Conservation (phyloP, 2,329 filamentous ascomycete species). For the Aspergillus latus region DNA sequence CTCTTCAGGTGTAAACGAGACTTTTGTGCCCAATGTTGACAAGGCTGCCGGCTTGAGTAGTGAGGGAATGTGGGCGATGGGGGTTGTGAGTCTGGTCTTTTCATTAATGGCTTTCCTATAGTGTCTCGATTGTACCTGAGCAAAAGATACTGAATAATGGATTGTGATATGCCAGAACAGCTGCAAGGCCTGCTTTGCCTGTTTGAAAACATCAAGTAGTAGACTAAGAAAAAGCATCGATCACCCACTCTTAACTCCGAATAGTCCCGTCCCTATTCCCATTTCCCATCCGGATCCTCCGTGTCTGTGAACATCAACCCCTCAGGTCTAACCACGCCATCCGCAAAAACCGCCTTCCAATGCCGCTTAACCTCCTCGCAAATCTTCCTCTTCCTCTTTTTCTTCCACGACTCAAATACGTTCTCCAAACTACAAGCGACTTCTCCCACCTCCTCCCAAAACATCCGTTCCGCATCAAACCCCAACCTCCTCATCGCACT, state of each 20-base stretch:
- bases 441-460: slow-evolving; percentile 30
- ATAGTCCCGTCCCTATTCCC: too few species aligned
- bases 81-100: not conserved
- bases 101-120: not conserved
- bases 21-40: not conserved
- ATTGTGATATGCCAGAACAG: not conserved
- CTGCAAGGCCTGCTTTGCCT: not conserved
- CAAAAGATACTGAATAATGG: too few species aligned
- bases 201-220: not conserved
- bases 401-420: slow-evolving; percentile 29
- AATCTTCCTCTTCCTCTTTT: slow-evolving; percentile 15
- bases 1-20: not conserved
- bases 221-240: too few species aligned
- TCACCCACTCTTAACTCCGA: too few species aligned
- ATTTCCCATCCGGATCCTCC: not conserved
- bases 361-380: slow-evolving; percentile 19
- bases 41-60: not conserved
- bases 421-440: slow-evolving; percentile 31
- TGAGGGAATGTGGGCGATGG: not conserved
- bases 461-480: slow-evolving; percentile 29
- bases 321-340: not conserved
- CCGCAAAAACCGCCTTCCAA: slow-evolving; percentile 25
- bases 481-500: slow-evolving; percentile 19
- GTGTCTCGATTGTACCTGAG: not conserved
- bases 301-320: slow-evolving; percentile 13